Conservation (phyloP, 345 rosid species). For the Cardamine resedifolia region DNA sequence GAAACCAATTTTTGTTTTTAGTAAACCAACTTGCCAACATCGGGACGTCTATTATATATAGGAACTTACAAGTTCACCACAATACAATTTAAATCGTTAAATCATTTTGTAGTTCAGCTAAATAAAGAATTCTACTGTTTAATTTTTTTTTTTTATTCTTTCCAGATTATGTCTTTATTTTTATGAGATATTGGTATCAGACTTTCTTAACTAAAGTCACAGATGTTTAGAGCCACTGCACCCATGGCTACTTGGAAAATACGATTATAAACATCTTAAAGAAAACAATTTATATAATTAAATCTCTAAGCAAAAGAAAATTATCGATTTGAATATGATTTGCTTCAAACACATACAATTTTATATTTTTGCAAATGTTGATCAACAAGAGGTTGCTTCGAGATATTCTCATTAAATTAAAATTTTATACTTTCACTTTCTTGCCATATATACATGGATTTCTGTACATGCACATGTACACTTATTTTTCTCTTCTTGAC, state of each 20-base stretch:
- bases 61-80: not conserved
- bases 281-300: not conserved
- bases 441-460: slow-evolving; percentile 9
- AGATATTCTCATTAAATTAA: slow-evolving; percentile 26
- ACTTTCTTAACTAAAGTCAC: not conserved
- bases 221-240: not conserved
- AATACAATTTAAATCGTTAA: not conserved
- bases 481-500: not conserved
- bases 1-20: not conserved
- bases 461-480: not conserved
- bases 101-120: not conserved
- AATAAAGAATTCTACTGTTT: not conserved
- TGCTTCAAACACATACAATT: not conserved
- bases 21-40: not conserved
- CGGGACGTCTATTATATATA: not conserved
- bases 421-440: slow-evolving; percentile 14
- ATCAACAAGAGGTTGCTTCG: slow-evolving; percentile 14
- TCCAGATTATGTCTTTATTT: slow-evolving; percentile 23
- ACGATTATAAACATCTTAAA: not conserved
- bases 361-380: not conserved
- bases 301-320: not conserved
- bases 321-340: not conserved
- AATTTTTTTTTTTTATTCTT: not conserved
- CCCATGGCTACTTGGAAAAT: not conserved
- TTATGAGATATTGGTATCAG: slow-evolving; percentile 9